Percentiles rank a stretch among this genome's conserved stretches.
These are phyloP conservation scores for Hapsidospora chrysogenum DNA, from an alignment of 495 filamentous ascomycete genomes.

Conservation along the genomic window DNA sequence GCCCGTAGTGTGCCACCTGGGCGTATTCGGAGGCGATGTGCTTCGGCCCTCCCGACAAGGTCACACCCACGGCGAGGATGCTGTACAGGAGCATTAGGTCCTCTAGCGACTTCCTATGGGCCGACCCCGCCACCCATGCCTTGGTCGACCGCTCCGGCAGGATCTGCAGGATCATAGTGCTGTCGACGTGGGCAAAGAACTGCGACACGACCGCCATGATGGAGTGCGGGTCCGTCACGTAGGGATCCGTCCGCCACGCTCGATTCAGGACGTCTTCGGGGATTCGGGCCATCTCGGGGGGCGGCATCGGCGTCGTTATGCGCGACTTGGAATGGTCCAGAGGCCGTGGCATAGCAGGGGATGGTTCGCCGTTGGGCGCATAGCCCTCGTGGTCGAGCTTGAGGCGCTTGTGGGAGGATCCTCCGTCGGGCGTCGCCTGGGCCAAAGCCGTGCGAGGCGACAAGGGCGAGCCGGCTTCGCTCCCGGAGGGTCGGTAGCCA, in stretches of 20 bases:
- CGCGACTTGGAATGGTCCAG: not conserved
- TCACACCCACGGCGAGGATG: conserved; percentile 39
- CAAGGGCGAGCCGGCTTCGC: conserved; percentile 23
- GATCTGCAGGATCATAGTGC: conserved; percentile 11
- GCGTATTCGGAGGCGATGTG: conserved; percentile 30
- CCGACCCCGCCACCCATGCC: conserved; percentile 19
- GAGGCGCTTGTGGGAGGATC: conserved; percentile 21
- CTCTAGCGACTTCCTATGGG: conserved; percentile 38
- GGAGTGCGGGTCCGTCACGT: conserved; percentile 28
- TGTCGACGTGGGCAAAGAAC: conserved; percentile 11
- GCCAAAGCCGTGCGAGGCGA: conserved; percentile 22
- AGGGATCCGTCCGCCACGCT: conserved; percentile 50
- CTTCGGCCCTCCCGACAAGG: conserved; percentile 39
- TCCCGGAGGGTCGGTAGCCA: conserved; percentile 18
- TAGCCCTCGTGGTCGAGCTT: conserved; percentile 24
- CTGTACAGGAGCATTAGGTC: conserved; percentile 58
- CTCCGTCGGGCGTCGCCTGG: conserved; percentile 11
- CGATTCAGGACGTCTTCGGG: conserved; percentile 31
- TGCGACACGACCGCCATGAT: conserved; percentile 10
- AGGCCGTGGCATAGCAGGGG: conserved; percentile 13
- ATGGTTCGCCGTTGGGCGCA: conserved; percentile 11
- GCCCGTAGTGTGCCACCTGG: conserved; percentile 39
- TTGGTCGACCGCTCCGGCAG: conserved; percentile 31
- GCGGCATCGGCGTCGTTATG: not conserved
- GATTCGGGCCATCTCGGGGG: conserved; percentile 20